Evolutionary conservation across 2,329 filamentous ascomycete genomes (phyloP), one percentile per base, ranked within the genome.

Genomic region (Sclerotinia sclerotiorum): DNA sequence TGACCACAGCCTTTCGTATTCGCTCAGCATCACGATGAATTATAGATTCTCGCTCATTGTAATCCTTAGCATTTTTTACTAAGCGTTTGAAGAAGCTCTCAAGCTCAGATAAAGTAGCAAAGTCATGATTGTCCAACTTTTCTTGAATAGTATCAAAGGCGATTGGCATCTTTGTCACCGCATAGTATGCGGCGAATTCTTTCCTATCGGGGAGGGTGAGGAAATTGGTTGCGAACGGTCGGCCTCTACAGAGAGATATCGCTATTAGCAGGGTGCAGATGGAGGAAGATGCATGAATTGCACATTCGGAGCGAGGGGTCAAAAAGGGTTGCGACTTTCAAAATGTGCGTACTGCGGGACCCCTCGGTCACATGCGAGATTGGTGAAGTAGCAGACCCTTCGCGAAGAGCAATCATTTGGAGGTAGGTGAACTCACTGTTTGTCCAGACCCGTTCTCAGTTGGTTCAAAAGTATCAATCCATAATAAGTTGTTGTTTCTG

Each of bases 1-100:
- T 94, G 78, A 91, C 94, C 52, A 94, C 84, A 3, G 92, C 89
- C 80, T 97, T 97, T 58, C 93, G 86, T 57, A 97, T 86, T 61
- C 92, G 88, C 79, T 97, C 93, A 11, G 93, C 92, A 80, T 97
- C 93, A 55, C 93, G 90, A 76, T 90, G 94, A 49, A 90, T 84
- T 68, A 87, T 81, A 0, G 91, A 92, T 55, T 85, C 85, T 73
- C 90, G 90, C 69, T 89, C 84, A 76, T 94, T 94, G 80, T 88
- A 95, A 66, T 92, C 88, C 79, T 97, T 97, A 48, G 91, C 92
- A 76, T 97, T 97, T 72, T 88, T 85, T 67, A 97, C 90, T 84
- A 97, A 91, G 71, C 93, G 89, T 82, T 95, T 96, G 77, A 94
- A 86, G 77, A 94, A 94, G 76, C 90, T 89, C 79, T 97, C 93